Base-by-base conservation (phyloP, 352 stramenopile genomes). In the Globisporangium emineosum region DNA sequence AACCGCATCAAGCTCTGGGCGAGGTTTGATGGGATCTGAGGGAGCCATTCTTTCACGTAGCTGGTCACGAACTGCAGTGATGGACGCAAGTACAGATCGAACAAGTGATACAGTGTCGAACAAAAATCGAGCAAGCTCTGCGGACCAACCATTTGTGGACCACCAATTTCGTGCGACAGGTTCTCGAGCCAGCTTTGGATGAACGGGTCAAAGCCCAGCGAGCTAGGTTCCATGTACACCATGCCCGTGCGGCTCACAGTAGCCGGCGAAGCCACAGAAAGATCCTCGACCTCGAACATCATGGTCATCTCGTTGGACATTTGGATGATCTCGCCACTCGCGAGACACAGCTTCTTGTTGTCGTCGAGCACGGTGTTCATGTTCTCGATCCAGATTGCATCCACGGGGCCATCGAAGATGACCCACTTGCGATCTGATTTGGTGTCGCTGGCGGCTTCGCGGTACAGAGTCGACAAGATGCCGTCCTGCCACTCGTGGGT, bases 311-410 rank as follows among this genome's bases (percentile, higher is more conserved):
- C 81, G 53, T 96, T 93, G 21, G 82, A 95, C 72, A 98, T 95
- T 33, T 92, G 83, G 53, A 98, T 97, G 62, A 98, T 98, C 69
- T 98, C 95, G 30, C 95, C 95, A 55, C 88, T 98, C 15, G 88
- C 94, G 6, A 98, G 71, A 61, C 94, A 98, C 6, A 98, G 72
- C 67, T 98, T 97, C 70, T 98, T 98, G 78, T 98, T 98, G 63
- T 98, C 94, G 63, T 98, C 94, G 49, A 98, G 78, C 12, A 98
- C 95, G 0, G 95, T 98, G 66, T 98, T 98, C 94, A 98, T 98
- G 73, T 98, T 98, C 72, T 98, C 95, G 71, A 98, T 98, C 95
- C 95, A 98, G 56, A 98, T 96, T 6, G 95, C 92, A 65, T 98
- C 95, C 2, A 98, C 96, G 3, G 95, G 95, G 0, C 95, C 95